Evolutionary conservation across 106 monocot species (phyloP).

Genomic region (Apostasia shenzhenica): DNA sequence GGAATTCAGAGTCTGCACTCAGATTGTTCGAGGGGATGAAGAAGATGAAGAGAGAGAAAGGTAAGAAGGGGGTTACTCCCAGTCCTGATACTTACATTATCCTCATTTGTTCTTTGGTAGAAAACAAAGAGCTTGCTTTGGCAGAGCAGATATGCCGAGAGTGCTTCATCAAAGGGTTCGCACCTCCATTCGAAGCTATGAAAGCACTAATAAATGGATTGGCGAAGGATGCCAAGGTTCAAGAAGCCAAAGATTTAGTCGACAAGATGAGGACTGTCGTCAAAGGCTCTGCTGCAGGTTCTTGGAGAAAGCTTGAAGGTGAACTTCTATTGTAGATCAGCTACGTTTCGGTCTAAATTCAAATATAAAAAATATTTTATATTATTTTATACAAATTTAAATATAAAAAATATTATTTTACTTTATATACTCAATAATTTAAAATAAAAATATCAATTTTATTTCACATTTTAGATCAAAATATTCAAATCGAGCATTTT

Average conservation of each 20-base stretch:
- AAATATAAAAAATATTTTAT: too few species aligned
- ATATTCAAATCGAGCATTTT: too few species aligned
- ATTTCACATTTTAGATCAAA: too few species aligned
- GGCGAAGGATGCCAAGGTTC: slow-evolving; percentile 20
- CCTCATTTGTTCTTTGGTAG: slow-evolving; percentile 35
- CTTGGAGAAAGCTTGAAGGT: slow-evolving; percentile 54
- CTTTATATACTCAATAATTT: too few species aligned
- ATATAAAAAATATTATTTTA: too few species aligned
- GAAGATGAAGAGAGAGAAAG: slow-evolving; percentile 19
- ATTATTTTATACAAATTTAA: too few species aligned
- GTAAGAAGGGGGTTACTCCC: slow-evolving; percentile 25
- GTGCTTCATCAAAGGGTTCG: slow-evolving; percentile 30
- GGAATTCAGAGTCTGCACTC: slow-evolving; percentile 22
- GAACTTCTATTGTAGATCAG: slow-evolving; percentile 33
- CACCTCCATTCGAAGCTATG: slow-evolving; percentile 36
- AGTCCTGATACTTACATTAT: slow-evolving; percentile 27
- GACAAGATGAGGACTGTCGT: slow-evolving; percentile 26
- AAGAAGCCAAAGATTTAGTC: slow-evolving; percentile 24
- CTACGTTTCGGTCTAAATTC: too few species aligned
- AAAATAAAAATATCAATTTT: too few species aligned
- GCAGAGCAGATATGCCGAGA: slow-evolving; percentile 38
- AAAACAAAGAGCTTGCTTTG: slow-evolving; percentile 32
- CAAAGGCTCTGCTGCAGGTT: slow-evolving; percentile 28
- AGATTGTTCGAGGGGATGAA: slow-evolving; percentile 47
- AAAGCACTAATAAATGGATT: slow-evolving; percentile 33